phyloP scores from a whole-genome alignment of 495 filamentous ascomycete species.

The Penicillium angulare region DNA sequence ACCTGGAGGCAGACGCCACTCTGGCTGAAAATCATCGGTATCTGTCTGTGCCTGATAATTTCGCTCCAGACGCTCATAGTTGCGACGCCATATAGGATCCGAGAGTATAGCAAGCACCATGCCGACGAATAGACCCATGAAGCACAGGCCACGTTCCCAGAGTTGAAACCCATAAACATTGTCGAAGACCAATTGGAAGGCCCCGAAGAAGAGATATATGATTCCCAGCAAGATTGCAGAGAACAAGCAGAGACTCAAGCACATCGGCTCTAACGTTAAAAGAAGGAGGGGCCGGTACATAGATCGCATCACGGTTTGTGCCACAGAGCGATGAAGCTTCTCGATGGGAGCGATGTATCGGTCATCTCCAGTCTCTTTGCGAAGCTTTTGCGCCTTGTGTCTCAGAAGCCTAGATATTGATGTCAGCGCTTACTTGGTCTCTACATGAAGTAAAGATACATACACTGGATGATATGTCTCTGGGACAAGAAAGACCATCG shows the following conservation, averaged over 20 bases:
- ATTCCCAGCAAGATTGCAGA: constrained; percentile 84
- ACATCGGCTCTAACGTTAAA: constrained; percentile 84
- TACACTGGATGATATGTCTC: constrained; percentile 84
- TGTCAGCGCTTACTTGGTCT: constrained; percentile 25
- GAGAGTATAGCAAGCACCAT: constrained; percentile 68
- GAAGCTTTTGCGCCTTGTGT: constrained; percentile 66
- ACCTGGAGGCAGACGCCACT: constrained; percentile 77
- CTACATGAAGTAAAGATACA: constrained; percentile 4
- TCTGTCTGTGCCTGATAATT: constrained; percentile 52
- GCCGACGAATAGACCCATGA: constrained; percentile 77
- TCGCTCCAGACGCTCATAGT: constrained; percentile 62
- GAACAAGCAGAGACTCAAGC: constrained; percentile 77
- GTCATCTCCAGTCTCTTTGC: constrained; percentile 75
- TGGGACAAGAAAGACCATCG: constrained; percentile 73
- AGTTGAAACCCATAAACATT: constrained; percentile 75
- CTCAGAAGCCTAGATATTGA: constrained; percentile 57
- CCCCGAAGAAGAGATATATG: constrained; percentile 93
- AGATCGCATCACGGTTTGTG: constrained; percentile 64
- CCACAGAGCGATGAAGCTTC: constrained; percentile 67
- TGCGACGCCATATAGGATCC: constrained; percentile 74
- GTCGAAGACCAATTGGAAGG: constrained; percentile 80
- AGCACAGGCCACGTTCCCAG: constrained; percentile 78
- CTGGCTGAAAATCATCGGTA: constrained; percentile 69
- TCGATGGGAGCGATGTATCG: constrained; percentile 81
- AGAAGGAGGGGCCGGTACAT: constrained; percentile 81